A percentile compares a stretch with the other conserved stretches of the same genome.
Conservation (phyloP, 805 yeast species). For the Brettanomyces bruxellensis region DNA sequence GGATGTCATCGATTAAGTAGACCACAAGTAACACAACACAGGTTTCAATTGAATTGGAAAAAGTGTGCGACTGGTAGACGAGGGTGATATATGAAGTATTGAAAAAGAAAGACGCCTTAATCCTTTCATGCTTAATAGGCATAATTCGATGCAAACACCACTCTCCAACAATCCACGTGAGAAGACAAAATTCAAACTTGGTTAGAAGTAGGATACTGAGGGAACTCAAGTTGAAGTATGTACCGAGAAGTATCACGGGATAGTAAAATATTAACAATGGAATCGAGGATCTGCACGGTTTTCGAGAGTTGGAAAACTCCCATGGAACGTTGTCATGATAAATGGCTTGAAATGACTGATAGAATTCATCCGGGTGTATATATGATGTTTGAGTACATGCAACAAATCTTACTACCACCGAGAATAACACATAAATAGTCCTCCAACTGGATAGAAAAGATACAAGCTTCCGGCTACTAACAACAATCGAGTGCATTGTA, state of each 20-base stretch:
- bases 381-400: slow-evolving; percentile 69
- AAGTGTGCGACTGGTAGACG: slow-evolving; percentile 76
- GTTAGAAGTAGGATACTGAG: slow-evolving; percentile 41
- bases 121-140: slow-evolving; percentile 25
- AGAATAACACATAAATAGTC: slow-evolving; percentile 29
- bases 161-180: slow-evolving; percentile 26
- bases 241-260: slow-evolving; percentile 43
- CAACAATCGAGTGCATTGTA: not conserved
- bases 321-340: slow-evolving; percentile 56
- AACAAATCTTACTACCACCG: slow-evolving; percentile 40
- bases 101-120: slow-evolving; percentile 37
- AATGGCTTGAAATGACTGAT: slow-evolving; percentile 79
- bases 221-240: slow-evolving; percentile 30
- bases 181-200: slow-evolving; percentile 35
- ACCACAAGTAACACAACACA: slow-evolving; percentile 40
- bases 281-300: slow-evolving; percentile 63
- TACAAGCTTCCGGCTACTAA: not conserved
- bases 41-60: slow-evolving; percentile 83
- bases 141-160: slow-evolving; percentile 21
- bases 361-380: slow-evolving; percentile 96
- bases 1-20: slow-evolving; percentile 34
- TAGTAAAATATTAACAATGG: slow-evolving; percentile 64
- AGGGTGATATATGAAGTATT: slow-evolving; percentile 62
- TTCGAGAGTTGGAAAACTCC: slow-evolving; percentile 53
- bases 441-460: slow-evolving; percentile 35